These are phyloP conservation scores for Claviceps spartinae DNA, from an alignment of 2,329 filamentous ascomycete species.

Conservation along the genomic window DNA sequence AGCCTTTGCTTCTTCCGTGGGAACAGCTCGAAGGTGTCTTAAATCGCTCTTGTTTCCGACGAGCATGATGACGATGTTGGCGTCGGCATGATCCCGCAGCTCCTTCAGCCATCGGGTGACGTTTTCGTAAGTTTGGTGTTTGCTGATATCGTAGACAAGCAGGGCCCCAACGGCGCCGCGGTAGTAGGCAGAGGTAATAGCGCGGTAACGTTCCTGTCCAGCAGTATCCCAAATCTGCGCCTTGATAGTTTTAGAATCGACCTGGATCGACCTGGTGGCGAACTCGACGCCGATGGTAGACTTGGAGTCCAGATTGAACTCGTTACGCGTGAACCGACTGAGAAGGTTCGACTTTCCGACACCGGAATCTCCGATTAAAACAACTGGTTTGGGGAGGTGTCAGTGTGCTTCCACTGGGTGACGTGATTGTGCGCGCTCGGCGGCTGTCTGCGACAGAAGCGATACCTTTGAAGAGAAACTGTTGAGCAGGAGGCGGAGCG, in stretches of 20 bases:
- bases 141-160: slow-evolving; percentile 98
- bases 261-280: slow-evolving; percentile 94
- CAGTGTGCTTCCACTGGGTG: slow-evolving; percentile 14
- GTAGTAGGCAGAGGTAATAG: slow-evolving; percentile 98
- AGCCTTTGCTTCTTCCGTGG: slow-evolving; percentile 92
- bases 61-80: slow-evolving; percentile 99
- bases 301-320: slow-evolving; percentile 99
- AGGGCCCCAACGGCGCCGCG: slow-evolving; percentile 92
- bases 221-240: slow-evolving; percentile 99
- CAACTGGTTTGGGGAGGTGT: slow-evolving; percentile 45
- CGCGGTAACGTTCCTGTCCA: slow-evolving; percentile 95
- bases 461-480: slow-evolving; percentile 99
- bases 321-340: slow-evolving; percentile 98
- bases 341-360: slow-evolving; percentile 99
- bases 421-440: slow-evolving; percentile 1
- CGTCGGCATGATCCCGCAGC: slow-evolving; percentile 91
- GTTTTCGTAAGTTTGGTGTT: slow-evolving; percentile 98
- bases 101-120: slow-evolving; percentile 99
- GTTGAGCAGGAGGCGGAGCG: slow-evolving; percentile 12
- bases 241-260: slow-evolving; percentile 99
- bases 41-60: slow-evolving; percentile 99
- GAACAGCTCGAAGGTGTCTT: slow-evolving; percentile 90
- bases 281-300: slow-evolving; percentile 99
- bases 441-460: slow-evolving; percentile 11
- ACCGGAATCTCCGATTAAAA: slow-evolving; percentile 97